These are phyloP conservation scores for Malus sylvestris DNA, from an alignment of 306 rosid species.

Conservation along the genomic window DNA sequence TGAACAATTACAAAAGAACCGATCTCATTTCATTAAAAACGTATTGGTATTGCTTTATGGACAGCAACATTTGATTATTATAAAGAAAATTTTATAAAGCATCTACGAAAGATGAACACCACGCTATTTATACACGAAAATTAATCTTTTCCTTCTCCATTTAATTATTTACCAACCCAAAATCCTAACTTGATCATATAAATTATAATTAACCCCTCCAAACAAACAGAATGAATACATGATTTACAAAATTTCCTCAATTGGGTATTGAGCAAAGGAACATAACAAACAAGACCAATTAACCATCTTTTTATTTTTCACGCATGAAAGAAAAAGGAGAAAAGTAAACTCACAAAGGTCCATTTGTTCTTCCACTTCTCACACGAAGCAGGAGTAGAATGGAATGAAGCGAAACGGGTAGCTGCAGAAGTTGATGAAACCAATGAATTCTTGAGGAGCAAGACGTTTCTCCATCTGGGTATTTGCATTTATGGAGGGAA, in stretches of 20 bases:
- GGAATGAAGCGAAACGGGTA: constrained; percentile 41
- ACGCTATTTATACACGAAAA: too few species aligned
- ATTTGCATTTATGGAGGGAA: constrained; percentile 33
- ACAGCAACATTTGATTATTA: too few species aligned
- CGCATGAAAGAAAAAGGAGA: not conserved
- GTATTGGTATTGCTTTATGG: too few species aligned
- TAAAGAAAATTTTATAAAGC: too few species aligned
- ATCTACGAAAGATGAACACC: too few species aligned
- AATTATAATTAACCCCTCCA: not conserved
- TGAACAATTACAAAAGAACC: too few species aligned
- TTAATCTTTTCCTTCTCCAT: too few species aligned
- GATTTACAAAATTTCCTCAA: not conserved
- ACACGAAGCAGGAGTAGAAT: constrained; percentile 47
- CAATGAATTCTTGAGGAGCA: constrained; percentile 31
- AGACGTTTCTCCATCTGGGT: constrained; percentile 45
- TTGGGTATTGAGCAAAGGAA: not conserved
- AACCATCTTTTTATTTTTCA: not conserved
- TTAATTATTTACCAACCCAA: too few species aligned
- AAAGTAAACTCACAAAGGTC: constrained; percentile 40
- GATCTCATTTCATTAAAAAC: too few species aligned
- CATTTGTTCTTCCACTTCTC: constrained; percentile 46
- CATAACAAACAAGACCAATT: not conserved
- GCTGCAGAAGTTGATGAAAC: constrained; percentile 16
- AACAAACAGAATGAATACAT: not conserved
- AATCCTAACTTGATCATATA: too few species aligned